These are phyloP conservation scores for Santalum album DNA, from an alignment of 164 flowering plant species.

Conservation along the genomic window DNA sequence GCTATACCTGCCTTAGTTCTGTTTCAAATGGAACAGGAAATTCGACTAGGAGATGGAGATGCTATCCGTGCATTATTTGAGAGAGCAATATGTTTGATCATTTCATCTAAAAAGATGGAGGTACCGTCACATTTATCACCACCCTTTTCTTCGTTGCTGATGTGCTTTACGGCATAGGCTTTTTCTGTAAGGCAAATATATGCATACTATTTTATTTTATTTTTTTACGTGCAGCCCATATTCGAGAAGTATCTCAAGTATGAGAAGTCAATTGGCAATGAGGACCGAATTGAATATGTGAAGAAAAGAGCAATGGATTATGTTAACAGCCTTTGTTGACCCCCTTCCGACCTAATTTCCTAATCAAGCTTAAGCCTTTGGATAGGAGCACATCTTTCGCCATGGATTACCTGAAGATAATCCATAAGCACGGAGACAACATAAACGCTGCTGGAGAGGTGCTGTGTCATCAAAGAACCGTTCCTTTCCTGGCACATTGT, in stretches of 20 bases:
- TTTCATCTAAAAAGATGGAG: conserved; percentile 76
- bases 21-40: conserved; percentile 43
- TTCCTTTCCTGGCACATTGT: too few species aligned
- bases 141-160: neutral
- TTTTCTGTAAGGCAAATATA: neutral
- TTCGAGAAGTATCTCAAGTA: conserved; percentile 75
- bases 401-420: too few species aligned
- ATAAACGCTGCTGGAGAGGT: too few species aligned
- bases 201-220: neutral
- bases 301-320: conserved; percentile 78
- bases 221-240: conserved; percentile 49
- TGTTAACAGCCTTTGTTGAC: conserved; percentile 10
- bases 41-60: conserved; percentile 61
- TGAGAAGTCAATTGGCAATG: conserved; percentile 72
- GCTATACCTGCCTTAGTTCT: neutral
- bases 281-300: conserved; percentile 56
- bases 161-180: neutral
- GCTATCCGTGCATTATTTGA: conserved; percentile 73
- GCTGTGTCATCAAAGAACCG: too few species aligned
- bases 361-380: too few species aligned
- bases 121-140: conserved; percentile 19
- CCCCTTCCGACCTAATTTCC: too few species aligned
- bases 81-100: conserved; percentile 73
- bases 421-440: too few species aligned
- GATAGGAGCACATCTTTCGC: too few species aligned